These are phyloP conservation scores for Dissophora globulifera DNA, from an alignment of 192 early-diverging fungal species.

Conservation along the genomic window DNA sequence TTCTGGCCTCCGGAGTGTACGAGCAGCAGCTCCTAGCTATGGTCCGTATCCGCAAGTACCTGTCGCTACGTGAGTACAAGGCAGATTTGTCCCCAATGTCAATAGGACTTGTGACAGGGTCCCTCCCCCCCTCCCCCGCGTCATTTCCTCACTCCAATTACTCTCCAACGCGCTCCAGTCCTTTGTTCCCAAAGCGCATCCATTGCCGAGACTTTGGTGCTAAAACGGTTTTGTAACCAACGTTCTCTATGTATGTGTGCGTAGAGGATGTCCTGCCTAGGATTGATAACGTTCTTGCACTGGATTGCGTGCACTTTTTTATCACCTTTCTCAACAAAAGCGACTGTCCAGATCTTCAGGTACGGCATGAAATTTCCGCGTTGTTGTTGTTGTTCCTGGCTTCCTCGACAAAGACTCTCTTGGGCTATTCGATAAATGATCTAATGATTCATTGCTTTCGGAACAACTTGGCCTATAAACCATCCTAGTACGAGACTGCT, in stretches of 20 bases:
- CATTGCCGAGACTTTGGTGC: no score
- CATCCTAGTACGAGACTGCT: slow-evolving; percentile 40
- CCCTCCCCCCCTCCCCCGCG: neutral
- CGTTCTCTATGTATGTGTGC: neutral
- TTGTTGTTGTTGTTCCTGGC: neutral
- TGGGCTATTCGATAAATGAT: no score
- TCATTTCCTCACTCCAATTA: no score
- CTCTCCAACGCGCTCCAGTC: no score
- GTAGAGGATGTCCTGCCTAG: slow-evolving; percentile 52
- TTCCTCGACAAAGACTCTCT: no score
- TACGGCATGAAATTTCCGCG: neutral
- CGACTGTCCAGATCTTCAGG: slow-evolving; percentile 50
- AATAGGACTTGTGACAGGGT: neutral
- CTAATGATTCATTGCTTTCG: neutral
- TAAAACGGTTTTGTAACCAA: no score
- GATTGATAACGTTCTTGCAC: slow-evolving; percentile 47
- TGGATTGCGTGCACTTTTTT: slow-evolving; percentile 44
- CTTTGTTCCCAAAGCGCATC: no score
- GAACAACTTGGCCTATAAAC: no score
- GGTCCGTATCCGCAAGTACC: slow-evolving; percentile 52
- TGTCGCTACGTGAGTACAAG: slow-evolving; percentile 41
- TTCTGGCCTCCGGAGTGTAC: slow-evolving; percentile 40
- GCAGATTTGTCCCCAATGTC: neutral
- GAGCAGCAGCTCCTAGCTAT: slow-evolving; percentile 49
- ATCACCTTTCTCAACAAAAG: slow-evolving; percentile 46